phyloP scores from a whole-genome alignment of 257 asterid species.

The Marsdenia floribunda region DNA sequence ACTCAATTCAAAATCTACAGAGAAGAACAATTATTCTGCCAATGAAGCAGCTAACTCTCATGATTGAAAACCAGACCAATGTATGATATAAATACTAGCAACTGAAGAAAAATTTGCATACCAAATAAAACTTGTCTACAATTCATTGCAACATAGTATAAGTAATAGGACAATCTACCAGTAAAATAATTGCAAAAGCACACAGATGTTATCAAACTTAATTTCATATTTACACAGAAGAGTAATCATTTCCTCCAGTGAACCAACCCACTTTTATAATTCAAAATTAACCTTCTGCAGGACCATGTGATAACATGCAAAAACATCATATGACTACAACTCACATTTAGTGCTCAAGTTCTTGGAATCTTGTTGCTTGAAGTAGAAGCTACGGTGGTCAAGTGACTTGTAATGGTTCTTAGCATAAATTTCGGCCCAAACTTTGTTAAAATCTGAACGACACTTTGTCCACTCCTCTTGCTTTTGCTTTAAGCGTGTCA shows the following conservation, averaged over 20 bases:
- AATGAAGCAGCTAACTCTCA: background rate
- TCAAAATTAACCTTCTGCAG: background rate
- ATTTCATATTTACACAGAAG: background rate
- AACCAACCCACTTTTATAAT: background rate
- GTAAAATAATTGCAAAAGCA: no score
- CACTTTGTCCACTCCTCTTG: constrained; percentile 97
- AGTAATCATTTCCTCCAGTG: background rate
- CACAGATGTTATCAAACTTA: background rate
- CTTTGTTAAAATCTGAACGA: constrained; percentile 86
- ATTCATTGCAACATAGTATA: background rate
- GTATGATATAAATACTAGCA: background rate
- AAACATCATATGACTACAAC: constrained; percentile 26
- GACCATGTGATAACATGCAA: background rate
- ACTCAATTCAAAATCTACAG: background rate
- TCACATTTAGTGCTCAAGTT: constrained; percentile 88
- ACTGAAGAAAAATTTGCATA: background rate
- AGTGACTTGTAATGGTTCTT: constrained; percentile 95
- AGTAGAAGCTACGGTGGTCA: constrained; percentile 97
- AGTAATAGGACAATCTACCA: background rate
- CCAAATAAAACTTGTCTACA: background rate
- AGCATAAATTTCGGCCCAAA: constrained; percentile 94
- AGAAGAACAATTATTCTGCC: background rate
- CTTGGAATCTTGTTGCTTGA: constrained; percentile 97
- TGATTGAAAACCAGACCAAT: background rate
- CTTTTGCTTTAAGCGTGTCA: constrained; percentile 93